Evolutionary conservation across 352 stramenopile genomes (phyloP), one percentile per base, ranked within the genome.

Genomic region (Phytophthora idaei): DNA sequence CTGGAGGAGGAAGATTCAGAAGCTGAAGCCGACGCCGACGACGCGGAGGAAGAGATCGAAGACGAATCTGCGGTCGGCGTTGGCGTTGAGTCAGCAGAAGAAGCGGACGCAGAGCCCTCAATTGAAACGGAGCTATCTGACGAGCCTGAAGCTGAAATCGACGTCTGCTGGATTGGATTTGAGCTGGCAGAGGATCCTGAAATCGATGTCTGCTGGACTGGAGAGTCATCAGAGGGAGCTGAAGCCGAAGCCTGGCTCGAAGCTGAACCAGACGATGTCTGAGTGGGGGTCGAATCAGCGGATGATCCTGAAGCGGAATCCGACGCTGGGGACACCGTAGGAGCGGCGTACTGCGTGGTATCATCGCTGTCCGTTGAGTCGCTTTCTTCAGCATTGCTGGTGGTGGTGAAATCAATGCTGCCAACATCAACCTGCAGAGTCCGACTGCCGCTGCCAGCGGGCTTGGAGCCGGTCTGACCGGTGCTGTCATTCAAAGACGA

Each of bases 21-120:
- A 28, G 49, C 41, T 17, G 62, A 69, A 1, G 49, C 25, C 5
- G 63, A 57, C 21, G 49, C 25, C 7, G 56, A 57, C 12, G 58
- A 65, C 17, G 36, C 50, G 29, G 46, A 64, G 29, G 46, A 64
- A 14, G 48, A 0, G 36, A 42, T 3, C 57, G 57, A 64, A 42
- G 31, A 28, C 36, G 44, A 62, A 15, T 25, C 39, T 39, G 59
- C 15, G 10, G 25, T 45, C n/a, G 60, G 62, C 11, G 51, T 21
- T 21, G 21, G 21, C 21, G 21, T 21, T 21, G 42, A 63, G 1
- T 11, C 21, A 15, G 56, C 17, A 12, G 56, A 62, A 12, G 57
- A 65, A 11, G 47, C 36, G 17, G 60, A 67, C 4, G 51, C 2
- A 31, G 51, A 61, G 1, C 25, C 14, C 34, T 60, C 41, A 0